These are phyloP conservation scores for Lippia alba DNA, from an alignment of 305 asterid genomes.

Conservation along the genomic window DNA sequence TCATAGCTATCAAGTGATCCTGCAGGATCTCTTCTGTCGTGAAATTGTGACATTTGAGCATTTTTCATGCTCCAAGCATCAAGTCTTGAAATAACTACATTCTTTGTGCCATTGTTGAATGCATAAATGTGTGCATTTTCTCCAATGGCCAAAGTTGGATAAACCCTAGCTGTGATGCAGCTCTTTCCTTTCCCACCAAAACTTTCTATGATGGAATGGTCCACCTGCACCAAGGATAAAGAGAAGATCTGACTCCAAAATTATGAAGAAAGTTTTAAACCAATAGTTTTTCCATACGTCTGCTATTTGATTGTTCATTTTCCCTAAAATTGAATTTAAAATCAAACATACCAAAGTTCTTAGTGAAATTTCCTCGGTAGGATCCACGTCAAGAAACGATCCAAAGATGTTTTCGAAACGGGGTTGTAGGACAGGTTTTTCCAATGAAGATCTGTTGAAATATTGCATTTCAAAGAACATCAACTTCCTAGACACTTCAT, in stretches of 20 bases:
- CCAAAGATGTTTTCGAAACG: constrained; percentile 40
- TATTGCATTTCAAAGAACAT: not conserved
- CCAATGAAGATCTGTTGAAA: constrained; percentile 53
- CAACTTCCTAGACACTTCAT: not conserved
- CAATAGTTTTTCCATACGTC: too few species aligned
- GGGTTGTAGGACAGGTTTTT: constrained; percentile 39
- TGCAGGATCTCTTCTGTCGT: constrained; percentile 36
- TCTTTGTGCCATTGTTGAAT: constrained; percentile 61
- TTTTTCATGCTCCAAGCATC: constrained; percentile 66
- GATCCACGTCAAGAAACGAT: constrained; percentile 61
- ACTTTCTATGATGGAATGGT: constrained; percentile 71
- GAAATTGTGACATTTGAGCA: constrained; percentile 45
- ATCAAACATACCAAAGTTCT: constrained; percentile 51
- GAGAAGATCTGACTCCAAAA: too few species aligned
- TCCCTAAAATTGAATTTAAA: not conserved
- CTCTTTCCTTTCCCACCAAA: constrained; percentile 72
- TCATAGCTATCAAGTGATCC: too few species aligned
- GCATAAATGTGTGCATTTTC: constrained; percentile 50
- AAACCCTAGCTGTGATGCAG: constrained; percentile 72
- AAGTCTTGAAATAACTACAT: constrained; percentile 45
- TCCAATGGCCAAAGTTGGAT: constrained; percentile 60
- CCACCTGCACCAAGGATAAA: constrained; percentile 48
- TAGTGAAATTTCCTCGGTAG: constrained; percentile 50
- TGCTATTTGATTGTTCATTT: too few species aligned
- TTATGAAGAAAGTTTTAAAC: too few species aligned